phyloP scores from a whole-genome alignment of 305 asterid species.

The Fraxinus xanthoxyloides region DNA sequence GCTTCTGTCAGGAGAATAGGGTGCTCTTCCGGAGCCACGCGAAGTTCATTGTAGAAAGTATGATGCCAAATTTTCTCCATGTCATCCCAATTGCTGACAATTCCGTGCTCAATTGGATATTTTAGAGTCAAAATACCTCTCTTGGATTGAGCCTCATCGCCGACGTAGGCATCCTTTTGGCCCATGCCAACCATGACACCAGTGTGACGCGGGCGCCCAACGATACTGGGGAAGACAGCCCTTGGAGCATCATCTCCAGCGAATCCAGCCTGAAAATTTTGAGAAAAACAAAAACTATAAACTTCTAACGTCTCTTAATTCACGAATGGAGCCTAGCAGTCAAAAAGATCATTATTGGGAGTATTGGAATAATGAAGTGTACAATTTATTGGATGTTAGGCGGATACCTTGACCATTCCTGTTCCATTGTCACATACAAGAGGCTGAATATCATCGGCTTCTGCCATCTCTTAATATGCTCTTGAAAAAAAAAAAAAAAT shows the following conservation, averaged over 20 bases:
- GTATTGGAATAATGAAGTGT: not conserved
- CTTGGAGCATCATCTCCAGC: conserved; percentile 96
- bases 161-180: conserved; percentile 78
- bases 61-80: conserved; percentile 93
- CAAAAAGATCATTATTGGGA: not conserved
- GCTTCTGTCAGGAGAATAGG: conserved; percentile 71
- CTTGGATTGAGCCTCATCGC: conserved; percentile 80
- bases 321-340: not conserved
- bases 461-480: conserved; percentile 60
- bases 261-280: conserved; percentile 64
- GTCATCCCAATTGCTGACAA: conserved; percentile 90
- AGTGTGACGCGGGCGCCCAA: conserved; percentile 85
- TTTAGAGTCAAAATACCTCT: conserved; percentile 75
- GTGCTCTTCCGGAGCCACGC: conserved; percentile 80
- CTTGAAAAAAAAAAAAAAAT: not conserved
- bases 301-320: not conserved
- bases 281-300: conserved; percentile 4
- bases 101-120: conserved; percentile 80
- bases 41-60: conserved; percentile 72
- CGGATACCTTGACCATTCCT: conserved; percentile 86
- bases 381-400: not conserved
- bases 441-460: conserved; percentile 70
- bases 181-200: conserved; percentile 95
- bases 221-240: conserved; percentile 83
- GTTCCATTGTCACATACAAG: conserved; percentile 82